Percentiles rank a stretch among this genome's conserved stretches.
These are phyloP conservation scores for Pythium phragmitis DNA, from an alignment of 352 stramenopile genomes.

Conservation along the genomic window DNA sequence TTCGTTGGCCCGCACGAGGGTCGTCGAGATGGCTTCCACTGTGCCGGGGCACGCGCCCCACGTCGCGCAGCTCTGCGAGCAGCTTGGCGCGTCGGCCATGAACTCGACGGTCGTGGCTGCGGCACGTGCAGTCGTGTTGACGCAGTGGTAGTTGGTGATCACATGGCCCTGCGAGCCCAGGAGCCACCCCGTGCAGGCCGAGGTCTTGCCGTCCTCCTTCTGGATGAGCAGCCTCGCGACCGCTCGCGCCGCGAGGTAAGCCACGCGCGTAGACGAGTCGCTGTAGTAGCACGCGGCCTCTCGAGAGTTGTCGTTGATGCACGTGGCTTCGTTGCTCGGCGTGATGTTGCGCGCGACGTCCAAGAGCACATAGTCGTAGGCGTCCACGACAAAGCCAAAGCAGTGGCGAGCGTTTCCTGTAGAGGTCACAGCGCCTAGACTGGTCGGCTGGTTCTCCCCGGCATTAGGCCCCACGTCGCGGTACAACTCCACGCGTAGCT, in stretches of 20 bases:
- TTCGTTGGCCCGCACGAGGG: constrained; percentile 45
- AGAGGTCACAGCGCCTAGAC: not conserved
- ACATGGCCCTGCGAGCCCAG: constrained; percentile 57
- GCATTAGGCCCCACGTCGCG: constrained; percentile 16
- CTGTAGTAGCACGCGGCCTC: constrained; percentile 58
- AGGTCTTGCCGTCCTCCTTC: constrained; percentile 31
- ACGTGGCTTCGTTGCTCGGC: constrained; percentile 46
- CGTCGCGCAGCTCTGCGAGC: constrained; percentile 33
- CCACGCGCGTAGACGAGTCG: constrained; percentile 26
- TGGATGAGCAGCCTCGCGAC: constrained; percentile 56
- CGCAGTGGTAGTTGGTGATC: constrained; percentile 76
- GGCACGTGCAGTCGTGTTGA: constrained; percentile 43
- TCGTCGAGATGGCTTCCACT: constrained; percentile 41
- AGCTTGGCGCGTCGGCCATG: constrained; percentile 45
- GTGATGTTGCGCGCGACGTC: constrained; percentile 41
- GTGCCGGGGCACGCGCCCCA: constrained; percentile 46
- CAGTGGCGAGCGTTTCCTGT: constrained; percentile 31
- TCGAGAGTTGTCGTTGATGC: constrained; percentile 56
- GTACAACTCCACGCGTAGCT: constrained; percentile 62
- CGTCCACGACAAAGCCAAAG: constrained; percentile 58
- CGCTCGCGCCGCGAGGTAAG: constrained; percentile 40
- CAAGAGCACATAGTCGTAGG: constrained; percentile 46
- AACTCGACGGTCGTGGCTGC: constrained; percentile 54
- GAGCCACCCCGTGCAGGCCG: constrained; percentile 62
- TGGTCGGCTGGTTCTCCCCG: not conserved